Evolutionary conservation across 2,329 filamentous ascomycete genomes (phyloP).

Genomic region (Aspergillus caelatus): DNA sequence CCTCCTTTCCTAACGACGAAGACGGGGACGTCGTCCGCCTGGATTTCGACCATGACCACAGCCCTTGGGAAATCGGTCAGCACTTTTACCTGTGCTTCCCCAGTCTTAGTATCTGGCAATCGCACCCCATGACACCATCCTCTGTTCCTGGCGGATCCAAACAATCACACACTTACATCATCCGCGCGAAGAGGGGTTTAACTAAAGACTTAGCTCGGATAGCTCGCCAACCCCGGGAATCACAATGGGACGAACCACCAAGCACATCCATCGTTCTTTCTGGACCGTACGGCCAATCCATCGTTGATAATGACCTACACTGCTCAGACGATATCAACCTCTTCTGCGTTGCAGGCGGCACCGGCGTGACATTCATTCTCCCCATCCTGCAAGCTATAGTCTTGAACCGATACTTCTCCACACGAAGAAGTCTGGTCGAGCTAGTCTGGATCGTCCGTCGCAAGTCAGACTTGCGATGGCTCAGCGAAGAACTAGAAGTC

Average conservation of each 20-base stretch:
- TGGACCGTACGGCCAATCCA: constrained; percentile 64
- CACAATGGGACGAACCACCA: constrained; percentile 13
- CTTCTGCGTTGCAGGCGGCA: constrained; percentile 61
- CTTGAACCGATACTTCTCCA: constrained; percentile 19
- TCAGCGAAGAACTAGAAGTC: constrained; percentile 57
- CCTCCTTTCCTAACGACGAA: constrained; percentile 58
- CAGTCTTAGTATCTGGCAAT: constrained; percentile 69
- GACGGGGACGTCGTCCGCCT: constrained; percentile 66
- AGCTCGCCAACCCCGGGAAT: constrained; percentile 27
- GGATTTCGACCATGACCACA: constrained; percentile 65
- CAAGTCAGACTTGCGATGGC: constrained; percentile 59
- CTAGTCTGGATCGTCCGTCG: constrained; percentile 68
- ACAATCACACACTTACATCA: constrained; percentile 33
- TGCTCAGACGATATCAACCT: constrained; percentile 45
- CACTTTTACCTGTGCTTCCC: constrained; percentile 74
- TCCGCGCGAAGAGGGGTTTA: constrained; percentile 54
- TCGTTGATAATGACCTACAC: constrained; percentile 45
- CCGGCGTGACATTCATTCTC: constrained; percentile 61
- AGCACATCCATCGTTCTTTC: constrained; percentile 54
- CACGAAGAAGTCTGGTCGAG: constrained; percentile 52
- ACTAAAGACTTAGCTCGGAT: constrained; percentile 28
- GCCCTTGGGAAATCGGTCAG: constrained; percentile 67
- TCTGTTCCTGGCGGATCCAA: constrained; percentile 51
- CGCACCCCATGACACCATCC: constrained; percentile 70
- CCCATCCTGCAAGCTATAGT: constrained; percentile 50